Base-by-base conservation (phyloP, 2,329 filamentous ascomycete genomes). In the Fusarium anthophilum region DNA sequence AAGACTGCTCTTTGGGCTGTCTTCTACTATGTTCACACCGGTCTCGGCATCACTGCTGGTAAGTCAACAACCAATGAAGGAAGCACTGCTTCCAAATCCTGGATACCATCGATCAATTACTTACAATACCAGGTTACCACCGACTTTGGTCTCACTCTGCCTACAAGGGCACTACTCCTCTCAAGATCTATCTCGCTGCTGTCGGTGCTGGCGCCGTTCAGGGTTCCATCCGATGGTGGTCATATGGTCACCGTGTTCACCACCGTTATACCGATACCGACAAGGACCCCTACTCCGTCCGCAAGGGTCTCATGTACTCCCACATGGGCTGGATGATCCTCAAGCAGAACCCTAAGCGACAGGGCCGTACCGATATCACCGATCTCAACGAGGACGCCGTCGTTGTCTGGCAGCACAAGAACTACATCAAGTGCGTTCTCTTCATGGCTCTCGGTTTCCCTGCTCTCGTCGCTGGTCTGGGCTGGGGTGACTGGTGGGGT, bases 191-290 rank as follows among this genome's bases (percentile, higher is more conserved):
- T 85, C 91, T 97, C 73, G 94, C 94, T 69, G 91, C 92, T 55
- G 90, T 94, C 72, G 94, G 94, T 66, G 93, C 92, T 79, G 94
- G 94, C 84, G 93, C 94, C 75, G 93, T 96, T 64, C 90, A 97
- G 83, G 94, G 94, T 64, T 96, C 94, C 51, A 93, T 95, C 81
- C 89, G 94, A 83, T 97, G 94, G 94, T 97, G 94, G 94, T 91
- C 93, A 70, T 91, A 93, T 79, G 94, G 92, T 81, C 94, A 97
- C 86, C 92, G 94, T 77, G 93, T 94, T 79, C 94, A 97, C 83
- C 94, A 97, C 88, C 90, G 94, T 79, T 97, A 96, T 83, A 97
- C 94, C 86, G 94, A 97, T 81, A 97, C 94, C 80, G 93, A 95
- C 43, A 96, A 96, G 87, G 94, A 97, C 77, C 94, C 94, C 56